phyloP scores from a whole-genome alignment of 129 eudicot genomes.

The Chrysanthemum lavandulifolium region DNA sequence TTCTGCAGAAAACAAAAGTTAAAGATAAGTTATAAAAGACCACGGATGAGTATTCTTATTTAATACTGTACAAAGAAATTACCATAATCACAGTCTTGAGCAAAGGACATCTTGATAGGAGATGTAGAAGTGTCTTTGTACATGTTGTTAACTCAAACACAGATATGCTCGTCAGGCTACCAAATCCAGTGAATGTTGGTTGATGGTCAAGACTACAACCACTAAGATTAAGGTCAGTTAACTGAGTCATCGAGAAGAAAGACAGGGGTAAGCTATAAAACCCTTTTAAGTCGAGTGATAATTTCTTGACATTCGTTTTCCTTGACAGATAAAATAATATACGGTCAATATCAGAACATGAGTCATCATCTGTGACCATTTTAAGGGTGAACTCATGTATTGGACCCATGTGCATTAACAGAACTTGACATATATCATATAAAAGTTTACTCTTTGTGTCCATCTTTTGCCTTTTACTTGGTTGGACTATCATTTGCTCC shows the following conservation, averaged over 20 bases:
- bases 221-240: not conserved
- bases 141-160: not conserved
- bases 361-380: not conserved
- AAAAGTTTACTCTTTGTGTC: not conserved
- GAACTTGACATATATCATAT: slow-evolving; percentile 2
- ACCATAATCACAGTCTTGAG: not conserved
- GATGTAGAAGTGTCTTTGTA: not conserved
- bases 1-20: not conserved
- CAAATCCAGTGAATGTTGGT: not conserved
- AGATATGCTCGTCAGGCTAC: not conserved
- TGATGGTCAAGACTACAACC: not conserved
- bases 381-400: not conserved
- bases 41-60: not conserved
- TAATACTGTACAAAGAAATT: not conserved
- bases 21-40: not conserved
- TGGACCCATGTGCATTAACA: not conserved
- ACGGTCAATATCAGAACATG: not conserved
- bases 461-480: not conserved
- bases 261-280: not conserved
- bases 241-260: not conserved
- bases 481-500: not conserved
- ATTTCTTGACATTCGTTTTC: not conserved
- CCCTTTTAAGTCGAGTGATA: not conserved
- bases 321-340: not conserved
- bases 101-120: not conserved